Conservation (phyloP, 208 protist genomes). For the Trypanosoma grayi region DNA sequence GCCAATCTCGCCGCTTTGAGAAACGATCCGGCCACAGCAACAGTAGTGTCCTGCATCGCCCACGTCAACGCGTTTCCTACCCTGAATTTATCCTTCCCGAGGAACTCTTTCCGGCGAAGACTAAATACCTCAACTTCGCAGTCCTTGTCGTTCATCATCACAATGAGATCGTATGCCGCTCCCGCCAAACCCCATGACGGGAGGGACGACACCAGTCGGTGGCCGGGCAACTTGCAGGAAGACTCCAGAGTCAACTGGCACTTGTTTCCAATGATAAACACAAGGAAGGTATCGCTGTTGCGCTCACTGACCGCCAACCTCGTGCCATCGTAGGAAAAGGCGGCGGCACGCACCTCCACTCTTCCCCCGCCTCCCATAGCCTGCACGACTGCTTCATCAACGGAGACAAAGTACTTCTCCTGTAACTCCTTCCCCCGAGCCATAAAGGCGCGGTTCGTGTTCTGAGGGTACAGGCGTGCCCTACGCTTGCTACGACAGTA, state of each 20-base stretch:
- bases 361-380: slow-evolving; percentile 39
- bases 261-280: slow-evolving; percentile 41
- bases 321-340: slow-evolving; percentile 50
- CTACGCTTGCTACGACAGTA: slow-evolving; percentile 63
- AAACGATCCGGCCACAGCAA: slow-evolving; percentile 77
- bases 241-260: slow-evolving; percentile 42
- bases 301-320: slow-evolving; percentile 59
- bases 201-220: slow-evolving; percentile 64
- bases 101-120: slow-evolving; percentile 21
- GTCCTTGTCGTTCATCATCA: slow-evolving; percentile 49
- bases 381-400: slow-evolving; percentile 30
- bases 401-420: slow-evolving; percentile 44
- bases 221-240: slow-evolving; percentile 53
- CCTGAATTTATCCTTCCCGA: slow-evolving; percentile 69
- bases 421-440: slow-evolving; percentile 55
- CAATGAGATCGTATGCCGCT: slow-evolving; percentile 31
- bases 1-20: slow-evolving; percentile 63
- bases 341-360: slow-evolving; percentile 52
- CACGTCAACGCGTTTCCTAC: slow-evolving; percentile 69
- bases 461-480: slow-evolving; percentile 53
- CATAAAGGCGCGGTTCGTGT: slow-evolving; percentile 39
- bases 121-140: slow-evolving; percentile 66
- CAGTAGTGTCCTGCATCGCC: slow-evolving; percentile 33
- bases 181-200: slow-evolving; percentile 45
- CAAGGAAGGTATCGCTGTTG: slow-evolving; percentile 61